Conservation (phyloP, 1,139 yeast species). For the Magnusiomyces suaveolens region DNA sequence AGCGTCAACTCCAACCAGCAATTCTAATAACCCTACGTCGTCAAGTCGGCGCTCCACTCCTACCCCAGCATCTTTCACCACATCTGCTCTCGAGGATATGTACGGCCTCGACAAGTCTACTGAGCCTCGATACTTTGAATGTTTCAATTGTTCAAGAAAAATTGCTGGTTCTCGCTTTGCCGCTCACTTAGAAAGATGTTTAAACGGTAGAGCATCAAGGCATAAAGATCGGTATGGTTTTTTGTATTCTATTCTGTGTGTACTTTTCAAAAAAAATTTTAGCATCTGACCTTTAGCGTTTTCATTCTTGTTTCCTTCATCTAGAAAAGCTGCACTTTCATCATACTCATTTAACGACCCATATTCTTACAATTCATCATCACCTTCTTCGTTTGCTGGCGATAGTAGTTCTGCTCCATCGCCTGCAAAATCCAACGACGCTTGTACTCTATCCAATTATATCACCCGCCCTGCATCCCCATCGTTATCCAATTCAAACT, state of each 20-base stretch:
- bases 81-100: slow-evolving; percentile 32
- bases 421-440: slow-evolving; percentile 17
- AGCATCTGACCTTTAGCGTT: not conserved
- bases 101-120: slow-evolving; percentile 41
- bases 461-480: too few species aligned
- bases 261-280: not conserved
- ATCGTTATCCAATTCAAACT: not conserved
- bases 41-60: too few species aligned
- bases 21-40: not conserved
- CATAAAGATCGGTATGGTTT: slow-evolving; percentile 15
- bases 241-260: slow-evolving; percentile 4
- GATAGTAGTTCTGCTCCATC: slow-evolving; percentile 13
- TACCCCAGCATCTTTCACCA: not conserved
- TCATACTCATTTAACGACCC: not conserved
- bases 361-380: not conserved
- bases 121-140: slow-evolving; percentile 52
- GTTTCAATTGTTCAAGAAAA: slow-evolving; percentile 73
- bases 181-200: slow-evolving; percentile 81
- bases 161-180: slow-evolving; percentile 90
- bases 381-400: not conserved
- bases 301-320: not conserved
- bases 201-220: slow-evolving; percentile 42
- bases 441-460: too few species aligned
- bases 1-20: not conserved
- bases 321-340: slow-evolving; percentile 1